Conservation (phyloP, 31 red algal genomes). For the Pterothamnion heteromorphum region DNA sequence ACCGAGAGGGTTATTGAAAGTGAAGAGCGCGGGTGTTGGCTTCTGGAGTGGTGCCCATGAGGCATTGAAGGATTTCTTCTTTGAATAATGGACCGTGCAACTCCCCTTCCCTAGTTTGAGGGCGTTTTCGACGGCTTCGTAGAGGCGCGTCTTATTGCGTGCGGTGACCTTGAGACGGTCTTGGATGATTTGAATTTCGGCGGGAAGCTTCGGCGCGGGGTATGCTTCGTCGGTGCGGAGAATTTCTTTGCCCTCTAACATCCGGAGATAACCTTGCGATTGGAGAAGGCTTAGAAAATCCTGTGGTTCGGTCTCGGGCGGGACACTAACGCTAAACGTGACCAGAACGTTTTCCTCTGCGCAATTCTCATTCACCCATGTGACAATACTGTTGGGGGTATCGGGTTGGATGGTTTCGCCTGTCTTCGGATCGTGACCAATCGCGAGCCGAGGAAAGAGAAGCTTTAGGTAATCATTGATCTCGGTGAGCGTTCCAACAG, state of each 20-base stretch:
- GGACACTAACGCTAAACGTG: neutral
- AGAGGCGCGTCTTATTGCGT: neutral
- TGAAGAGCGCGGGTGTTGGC: neutral
- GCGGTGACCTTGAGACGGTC: neutral
- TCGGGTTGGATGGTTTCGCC: neutral
- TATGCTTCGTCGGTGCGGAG: neutral
- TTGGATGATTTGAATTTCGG: neutral
- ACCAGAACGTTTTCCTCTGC: neutral
- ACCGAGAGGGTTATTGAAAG: slow-evolving; percentile 35
- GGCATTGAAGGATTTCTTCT: neutral
- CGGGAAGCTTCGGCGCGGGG: neutral
- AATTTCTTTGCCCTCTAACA: neutral
- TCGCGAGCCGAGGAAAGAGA: neutral
- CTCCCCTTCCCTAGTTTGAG: neutral
- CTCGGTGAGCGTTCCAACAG: slow-evolving; percentile 35
- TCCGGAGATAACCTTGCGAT: slow-evolving; percentile 3
- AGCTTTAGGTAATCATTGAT: slow-evolving; percentile 31
- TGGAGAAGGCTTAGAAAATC: neutral
- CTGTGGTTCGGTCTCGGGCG: neutral
- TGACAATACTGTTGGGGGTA: neutral
- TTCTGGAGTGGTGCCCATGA: neutral
- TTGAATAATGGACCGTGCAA: neutral
- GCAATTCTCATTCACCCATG: neutral
- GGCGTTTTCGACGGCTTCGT: neutral
- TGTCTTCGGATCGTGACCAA: neutral